phyloP scores from a whole-genome alignment of 208 protist genomes.

The Porcisia deanei region DNA sequence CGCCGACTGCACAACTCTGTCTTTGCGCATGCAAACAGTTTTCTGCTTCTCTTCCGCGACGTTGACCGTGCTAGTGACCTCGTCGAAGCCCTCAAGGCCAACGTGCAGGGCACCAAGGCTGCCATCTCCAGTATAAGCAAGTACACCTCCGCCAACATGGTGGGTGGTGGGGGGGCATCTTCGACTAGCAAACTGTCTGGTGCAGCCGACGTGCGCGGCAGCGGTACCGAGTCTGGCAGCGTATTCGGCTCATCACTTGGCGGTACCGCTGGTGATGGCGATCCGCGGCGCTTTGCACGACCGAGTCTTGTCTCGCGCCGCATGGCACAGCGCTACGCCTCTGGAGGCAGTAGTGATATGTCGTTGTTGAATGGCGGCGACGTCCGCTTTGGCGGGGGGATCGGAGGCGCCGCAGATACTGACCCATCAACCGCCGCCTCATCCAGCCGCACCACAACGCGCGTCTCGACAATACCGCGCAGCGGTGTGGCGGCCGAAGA shows the following conservation, averaged over 20 bases:
- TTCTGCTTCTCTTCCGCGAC: constrained; percentile 82
- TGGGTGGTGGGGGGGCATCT: not conserved
- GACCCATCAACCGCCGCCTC: constrained; percentile 1
- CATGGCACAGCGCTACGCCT: constrained; percentile 14
- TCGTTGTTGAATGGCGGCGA: not conserved
- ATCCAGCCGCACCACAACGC: constrained; percentile 18
- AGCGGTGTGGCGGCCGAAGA: constrained; percentile 6
- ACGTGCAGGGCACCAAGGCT: constrained; percentile 83
- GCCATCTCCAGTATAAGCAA: constrained; percentile 81
- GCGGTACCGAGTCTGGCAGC: not conserved
- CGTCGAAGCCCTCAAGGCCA: constrained; percentile 80
- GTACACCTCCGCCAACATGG: constrained; percentile 52
- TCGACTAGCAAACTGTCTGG: not conserved
- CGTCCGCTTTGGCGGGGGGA: not conserved
- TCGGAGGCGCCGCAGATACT: not conserved
- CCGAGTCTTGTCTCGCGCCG: constrained; percentile 48
- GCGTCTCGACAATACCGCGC: constrained; percentile 14
- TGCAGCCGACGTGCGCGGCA: not conserved
- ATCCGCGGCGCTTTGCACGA: constrained; percentile 19
- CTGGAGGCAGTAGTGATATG: constrained; percentile 1
- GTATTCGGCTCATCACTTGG: constrained; percentile 29
- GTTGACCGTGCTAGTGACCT: constrained; percentile 70
- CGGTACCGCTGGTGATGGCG: constrained; percentile 19
- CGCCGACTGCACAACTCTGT: constrained; percentile 66
- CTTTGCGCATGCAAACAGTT: constrained; percentile 76